phyloP scores from a whole-genome alignment of 139 green algal species.

The Chlamydomonas asymmetrica region DNA sequence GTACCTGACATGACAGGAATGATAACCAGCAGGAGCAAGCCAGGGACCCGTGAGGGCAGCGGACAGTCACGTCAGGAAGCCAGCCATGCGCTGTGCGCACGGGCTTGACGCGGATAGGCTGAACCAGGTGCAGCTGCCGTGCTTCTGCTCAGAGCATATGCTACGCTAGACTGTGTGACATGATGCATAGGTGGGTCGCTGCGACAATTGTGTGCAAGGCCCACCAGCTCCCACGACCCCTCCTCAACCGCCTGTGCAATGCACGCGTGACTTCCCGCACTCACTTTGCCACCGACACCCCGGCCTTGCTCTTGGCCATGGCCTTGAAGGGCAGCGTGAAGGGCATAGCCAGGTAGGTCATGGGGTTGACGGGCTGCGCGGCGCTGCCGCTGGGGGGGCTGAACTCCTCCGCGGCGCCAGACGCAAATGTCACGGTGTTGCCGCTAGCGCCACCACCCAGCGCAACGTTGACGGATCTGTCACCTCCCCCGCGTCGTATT shows the following conservation, averaged over 20 bases:
- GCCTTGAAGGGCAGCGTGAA: constrained; percentile 20
- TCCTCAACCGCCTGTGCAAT: neutral
- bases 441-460: neutral
- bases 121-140: neutral
- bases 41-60: neutral
- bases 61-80: neutral
- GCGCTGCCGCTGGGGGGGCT: constrained; percentile 27
- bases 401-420: constrained; percentile 4
- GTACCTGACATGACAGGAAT: constrained; percentile 21
- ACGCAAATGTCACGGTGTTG: neutral
- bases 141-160: too few relatives aligned
- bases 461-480: too few relatives aligned
- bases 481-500: too few relatives aligned
- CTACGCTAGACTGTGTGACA: neutral
- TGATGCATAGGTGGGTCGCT: neutral
- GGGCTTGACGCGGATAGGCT: neutral
- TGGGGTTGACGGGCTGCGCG: constrained; percentile 28
- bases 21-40: neutral
- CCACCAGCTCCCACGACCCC: neutral
- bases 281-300: constrained; percentile 21
- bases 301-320: constrained; percentile 22
- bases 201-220: neutral
- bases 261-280: too few relatives aligned
- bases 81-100: neutral
- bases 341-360: constrained; percentile 23